These are phyloP conservation scores for Cordyceps pruinosa DNA, from an alignment of 2,329 filamentous ascomycete species.

Conservation along the genomic window DNA sequence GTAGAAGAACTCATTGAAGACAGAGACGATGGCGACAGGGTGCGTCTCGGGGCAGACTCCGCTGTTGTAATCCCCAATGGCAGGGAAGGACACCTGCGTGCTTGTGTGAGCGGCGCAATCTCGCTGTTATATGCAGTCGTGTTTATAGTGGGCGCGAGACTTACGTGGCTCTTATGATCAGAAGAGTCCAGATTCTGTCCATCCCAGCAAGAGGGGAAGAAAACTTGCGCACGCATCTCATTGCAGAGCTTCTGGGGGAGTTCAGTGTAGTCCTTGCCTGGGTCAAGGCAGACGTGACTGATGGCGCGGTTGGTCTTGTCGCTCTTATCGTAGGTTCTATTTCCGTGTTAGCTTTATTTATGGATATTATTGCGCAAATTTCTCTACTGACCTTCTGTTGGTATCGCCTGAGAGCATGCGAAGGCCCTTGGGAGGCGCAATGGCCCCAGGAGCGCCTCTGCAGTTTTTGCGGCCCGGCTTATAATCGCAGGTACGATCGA, in stretches of 20 bases:
- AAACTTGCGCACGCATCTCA: constrained; percentile 46
- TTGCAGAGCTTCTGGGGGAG: constrained; percentile 50
- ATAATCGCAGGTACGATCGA: constrained; percentile 23
- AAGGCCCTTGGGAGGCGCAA: constrained; percentile 55
- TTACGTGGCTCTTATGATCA: constrained; percentile 50
- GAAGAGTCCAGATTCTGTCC: constrained; percentile 47
- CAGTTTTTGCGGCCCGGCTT: constrained; percentile 20
- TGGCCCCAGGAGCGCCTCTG: constrained; percentile 25
- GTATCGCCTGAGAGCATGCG: constrained; percentile 60
- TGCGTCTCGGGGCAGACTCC: constrained; percentile 34
- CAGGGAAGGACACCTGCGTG: constrained; percentile 23
- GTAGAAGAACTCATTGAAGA: constrained; percentile 41
- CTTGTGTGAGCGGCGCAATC: not conserved
- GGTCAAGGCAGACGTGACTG: constrained; percentile 48
- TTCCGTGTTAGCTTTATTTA: not conserved
- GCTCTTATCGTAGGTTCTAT: constrained; percentile 35
- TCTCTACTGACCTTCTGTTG: constrained; percentile 29
- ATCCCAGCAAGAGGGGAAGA: constrained; percentile 58
- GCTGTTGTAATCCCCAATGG: constrained; percentile 23
- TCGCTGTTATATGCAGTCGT: not conserved
- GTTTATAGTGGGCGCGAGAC: not conserved
- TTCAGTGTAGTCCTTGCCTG: constrained; percentile 37
- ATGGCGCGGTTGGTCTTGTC: constrained; percentile 44
- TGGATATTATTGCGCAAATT: not conserved
- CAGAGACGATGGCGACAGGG: constrained; percentile 36